A percentile compares a stretch with the other conserved stretches of the same genome.
Conservation (phyloP, 345 rosid genomes). For the Populus tremula region DNA sequence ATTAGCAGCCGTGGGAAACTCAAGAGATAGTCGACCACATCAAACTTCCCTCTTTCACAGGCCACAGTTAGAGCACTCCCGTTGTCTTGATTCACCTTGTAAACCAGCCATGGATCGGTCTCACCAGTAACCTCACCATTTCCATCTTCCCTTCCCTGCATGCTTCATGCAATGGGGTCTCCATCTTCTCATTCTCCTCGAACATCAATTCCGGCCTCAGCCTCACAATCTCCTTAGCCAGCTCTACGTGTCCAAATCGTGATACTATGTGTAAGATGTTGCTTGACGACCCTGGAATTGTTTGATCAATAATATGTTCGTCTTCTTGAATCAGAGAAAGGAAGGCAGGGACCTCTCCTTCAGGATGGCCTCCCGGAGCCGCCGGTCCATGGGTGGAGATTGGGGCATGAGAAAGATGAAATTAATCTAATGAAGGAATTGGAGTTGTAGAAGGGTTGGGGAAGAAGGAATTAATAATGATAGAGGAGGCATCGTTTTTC, state of each 20-base stretch:
- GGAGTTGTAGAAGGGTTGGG: too few species aligned
- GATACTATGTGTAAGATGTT: conserved; percentile 43
- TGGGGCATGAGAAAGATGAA: not conserved
- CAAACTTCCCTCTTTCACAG: conserved; percentile 29
- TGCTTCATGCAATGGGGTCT: conserved; percentile 52
- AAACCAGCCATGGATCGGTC: conserved; percentile 22
- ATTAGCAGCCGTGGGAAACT: conserved; percentile 21
- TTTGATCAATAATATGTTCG: conserved; percentile 12
- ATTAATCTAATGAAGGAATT: not conserved
- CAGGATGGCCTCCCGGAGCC: conserved; percentile 21
- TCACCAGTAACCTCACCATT: conserved; percentile 31
- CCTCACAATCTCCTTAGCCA: conserved; percentile 43
- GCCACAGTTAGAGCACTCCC: conserved; percentile 32
- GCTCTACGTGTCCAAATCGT: conserved; percentile 36
- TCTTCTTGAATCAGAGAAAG: conserved; percentile 19
- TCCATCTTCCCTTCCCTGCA: conserved; percentile 39
- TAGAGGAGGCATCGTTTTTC: conserved; percentile 7
- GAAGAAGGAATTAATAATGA: not conserved
- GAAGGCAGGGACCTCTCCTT: conserved; percentile 20
- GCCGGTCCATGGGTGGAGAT: conserved; percentile 23
- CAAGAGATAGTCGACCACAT: conserved; percentile 26
- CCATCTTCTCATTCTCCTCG: conserved; percentile 32
- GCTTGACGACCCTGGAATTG: conserved; percentile 17
- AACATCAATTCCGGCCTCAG: conserved; percentile 35
- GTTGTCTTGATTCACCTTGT: conserved; percentile 11